These are phyloP conservation scores for Pythium dissimile DNA, from an alignment of 352 stramenopile genomes.

Conservation along the genomic window DNA sequence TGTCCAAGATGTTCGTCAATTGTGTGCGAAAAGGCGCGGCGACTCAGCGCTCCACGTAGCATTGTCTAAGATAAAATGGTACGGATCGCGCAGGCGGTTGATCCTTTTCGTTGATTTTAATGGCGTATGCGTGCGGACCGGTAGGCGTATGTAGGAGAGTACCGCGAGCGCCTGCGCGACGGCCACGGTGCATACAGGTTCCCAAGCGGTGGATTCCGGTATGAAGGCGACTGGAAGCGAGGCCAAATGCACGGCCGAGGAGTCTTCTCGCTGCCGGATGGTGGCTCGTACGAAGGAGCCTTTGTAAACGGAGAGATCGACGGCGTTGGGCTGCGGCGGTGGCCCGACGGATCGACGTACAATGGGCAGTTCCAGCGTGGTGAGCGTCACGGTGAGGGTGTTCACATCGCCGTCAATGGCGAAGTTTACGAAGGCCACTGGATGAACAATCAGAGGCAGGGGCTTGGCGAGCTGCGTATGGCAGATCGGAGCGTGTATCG, in stretches of 20 bases:
- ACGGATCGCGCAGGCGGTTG: too few species aligned
- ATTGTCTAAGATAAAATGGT: too few species aligned
- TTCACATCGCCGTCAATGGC: constrained; percentile 32
- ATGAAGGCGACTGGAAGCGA: constrained; percentile 58
- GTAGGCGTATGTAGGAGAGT: constrained; percentile 40
- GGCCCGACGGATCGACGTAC: constrained; percentile 55
- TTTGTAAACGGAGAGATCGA: constrained; percentile 66
- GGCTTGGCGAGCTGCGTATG: constrained; percentile 33
- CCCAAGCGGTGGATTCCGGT: constrained; percentile 41
- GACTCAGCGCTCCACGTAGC: too few species aligned
- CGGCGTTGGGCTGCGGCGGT: constrained; percentile 45
- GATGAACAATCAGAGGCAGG: constrained; percentile 40
- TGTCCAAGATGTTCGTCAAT: too few species aligned
- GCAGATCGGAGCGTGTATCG: constrained; percentile 34
- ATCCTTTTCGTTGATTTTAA: too few species aligned
- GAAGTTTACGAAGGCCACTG: constrained; percentile 62
- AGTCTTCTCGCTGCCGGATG: constrained; percentile 34
- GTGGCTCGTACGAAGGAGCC: constrained; percentile 41
- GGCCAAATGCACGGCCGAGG: constrained; percentile 60
- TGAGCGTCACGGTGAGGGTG: constrained; percentile 52
- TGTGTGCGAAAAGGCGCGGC: too few species aligned
- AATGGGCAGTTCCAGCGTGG: constrained; percentile 48
- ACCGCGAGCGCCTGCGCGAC: constrained; percentile 39
- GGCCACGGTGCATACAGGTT: constrained; percentile 47
- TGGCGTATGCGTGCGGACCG: background rate